These are phyloP conservation scores for Metschnikowia shivogae DNA, from an alignment of 805 yeast genomes.

Conservation along the genomic window DNA sequence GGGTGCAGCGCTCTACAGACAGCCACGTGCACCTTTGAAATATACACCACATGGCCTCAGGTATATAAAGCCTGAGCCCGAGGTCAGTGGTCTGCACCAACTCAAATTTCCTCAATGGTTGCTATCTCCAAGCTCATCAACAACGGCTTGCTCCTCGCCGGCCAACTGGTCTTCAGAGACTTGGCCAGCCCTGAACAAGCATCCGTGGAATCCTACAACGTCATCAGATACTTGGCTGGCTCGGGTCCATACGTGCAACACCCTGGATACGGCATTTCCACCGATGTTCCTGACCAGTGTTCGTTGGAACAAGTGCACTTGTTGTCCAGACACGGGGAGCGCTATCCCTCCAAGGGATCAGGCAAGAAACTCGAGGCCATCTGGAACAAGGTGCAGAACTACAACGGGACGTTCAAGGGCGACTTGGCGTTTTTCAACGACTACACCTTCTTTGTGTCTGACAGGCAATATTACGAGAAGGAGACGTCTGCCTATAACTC, in stretches of 20 bases:
- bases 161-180: constrained; percentile 24
- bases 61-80: too few species aligned
- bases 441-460: constrained; percentile 47
- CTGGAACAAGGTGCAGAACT: constrained; percentile 22
- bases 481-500: constrained; percentile 47
- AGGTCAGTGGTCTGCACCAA: too few species aligned
- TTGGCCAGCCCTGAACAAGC: constrained; percentile 40
- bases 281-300: constrained; percentile 49
- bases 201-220: constrained; percentile 42
- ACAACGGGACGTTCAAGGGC: constrained; percentile 37
- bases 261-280: constrained; percentile 50
- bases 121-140: constrained; percentile 22
- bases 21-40: too few species aligned
- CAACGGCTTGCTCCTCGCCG: constrained; percentile 28
- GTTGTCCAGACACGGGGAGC: constrained; percentile 74
- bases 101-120: constrained; percentile 4
- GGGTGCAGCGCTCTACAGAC: too few species aligned
- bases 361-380: constrained; percentile 28
- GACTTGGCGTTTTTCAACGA: constrained; percentile 52
- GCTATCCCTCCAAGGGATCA: constrained; percentile 47
- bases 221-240: constrained; percentile 51
- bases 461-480: constrained; percentile 39
- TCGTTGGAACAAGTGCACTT: constrained; percentile 63
- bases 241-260: constrained; percentile 52
- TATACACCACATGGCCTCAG: too few species aligned